Evolutionary conservation across 352 stramenopile genomes (phyloP).

Genomic region (Globisporangium echinulatum): DNA sequence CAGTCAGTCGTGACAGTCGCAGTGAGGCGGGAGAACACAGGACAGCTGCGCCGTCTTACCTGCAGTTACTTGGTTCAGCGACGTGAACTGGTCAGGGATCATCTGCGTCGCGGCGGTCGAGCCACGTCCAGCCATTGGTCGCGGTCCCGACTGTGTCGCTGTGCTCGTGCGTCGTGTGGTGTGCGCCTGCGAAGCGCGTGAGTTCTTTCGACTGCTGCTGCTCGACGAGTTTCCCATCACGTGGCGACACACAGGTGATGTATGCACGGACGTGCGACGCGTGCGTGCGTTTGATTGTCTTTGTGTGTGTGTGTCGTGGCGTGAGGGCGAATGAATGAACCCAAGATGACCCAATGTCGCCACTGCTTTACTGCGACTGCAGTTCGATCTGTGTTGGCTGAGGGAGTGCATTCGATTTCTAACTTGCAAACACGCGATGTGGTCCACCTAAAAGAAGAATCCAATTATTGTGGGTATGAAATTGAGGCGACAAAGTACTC

Average conservation of each 20-base stretch:
- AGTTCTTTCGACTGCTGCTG: conserved; percentile 4
- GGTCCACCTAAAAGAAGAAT: not conserved
- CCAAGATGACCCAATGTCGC: not conserved
- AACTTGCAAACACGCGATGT: not conserved
- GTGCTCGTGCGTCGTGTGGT: conserved; percentile 3
- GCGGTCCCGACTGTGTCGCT: conserved; percentile 33
- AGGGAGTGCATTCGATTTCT: too few species aligned
- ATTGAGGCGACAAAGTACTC: too few species aligned
- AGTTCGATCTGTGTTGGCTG: not conserved
- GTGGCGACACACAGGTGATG: not conserved
- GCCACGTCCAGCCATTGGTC: not conserved
- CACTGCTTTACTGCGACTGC: not conserved
- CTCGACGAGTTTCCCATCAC: conserved; percentile 30
- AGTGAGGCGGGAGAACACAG: not conserved
- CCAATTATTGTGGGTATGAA: conserved; percentile 1
- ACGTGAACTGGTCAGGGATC: conserved; percentile 67
- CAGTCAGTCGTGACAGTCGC: not conserved
- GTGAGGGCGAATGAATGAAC: not conserved
- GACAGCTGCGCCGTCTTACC: conserved; percentile 11
- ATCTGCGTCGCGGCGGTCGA: conserved; percentile 26
- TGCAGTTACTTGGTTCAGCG: conserved; percentile 55
- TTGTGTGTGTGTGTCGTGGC: not conserved
- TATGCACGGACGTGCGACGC: not conserved
- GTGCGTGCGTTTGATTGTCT: not conserved
- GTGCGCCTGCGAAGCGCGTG: not conserved